These are phyloP conservation scores for Microbotryomycetes sp. DNA, from an alignment of 1,284 basidiomycete species.

Conservation along the genomic window DNA sequence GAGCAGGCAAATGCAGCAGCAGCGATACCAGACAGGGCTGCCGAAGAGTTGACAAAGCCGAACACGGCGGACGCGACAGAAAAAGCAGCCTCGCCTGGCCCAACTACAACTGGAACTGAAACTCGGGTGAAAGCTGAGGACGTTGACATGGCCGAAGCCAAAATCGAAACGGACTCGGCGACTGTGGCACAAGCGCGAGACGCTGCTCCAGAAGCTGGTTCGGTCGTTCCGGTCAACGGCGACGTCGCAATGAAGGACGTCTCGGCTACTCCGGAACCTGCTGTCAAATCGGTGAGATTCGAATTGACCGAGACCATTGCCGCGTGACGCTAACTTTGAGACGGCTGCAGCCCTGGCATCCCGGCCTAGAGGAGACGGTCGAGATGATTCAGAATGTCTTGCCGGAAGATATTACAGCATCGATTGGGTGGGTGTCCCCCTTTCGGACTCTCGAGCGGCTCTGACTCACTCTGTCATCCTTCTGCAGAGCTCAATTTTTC, in stretches of 20 bases:
- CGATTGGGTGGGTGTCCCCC: conserved; percentile 58
- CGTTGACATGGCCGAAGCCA: conserved; percentile 12
- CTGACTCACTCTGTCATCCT: conserved; percentile 2
- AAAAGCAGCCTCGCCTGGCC: conserved; percentile 20
- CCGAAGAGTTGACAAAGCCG: too few relatives aligned
- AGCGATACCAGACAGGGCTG: conserved; percentile 5
- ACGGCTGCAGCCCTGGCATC: conserved; percentile 57
- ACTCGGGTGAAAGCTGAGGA: conserved; percentile 41
- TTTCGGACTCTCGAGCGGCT: neutral
- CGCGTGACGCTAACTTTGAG: neutral
- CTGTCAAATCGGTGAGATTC: neutral
- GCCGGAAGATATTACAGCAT: conserved; percentile 56
- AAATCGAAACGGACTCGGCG: too few relatives aligned
- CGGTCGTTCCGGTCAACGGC: neutral
- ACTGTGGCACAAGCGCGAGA: too few relatives aligned
- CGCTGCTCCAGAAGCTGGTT: neutral
- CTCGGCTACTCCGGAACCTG: neutral
- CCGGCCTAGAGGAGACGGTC: conserved; percentile 61
- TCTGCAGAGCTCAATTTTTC: conserved; percentile 72
- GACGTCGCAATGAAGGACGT: neutral
- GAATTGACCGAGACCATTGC: too few relatives aligned
- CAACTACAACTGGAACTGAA: neutral
- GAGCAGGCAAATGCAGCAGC: neutral
- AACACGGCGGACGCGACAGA: conserved; percentile 40
- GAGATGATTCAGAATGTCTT: conserved; percentile 62